phyloP scores from a whole-genome alignment of 345 rosid genomes.

The Angophora floribunda region DNA sequence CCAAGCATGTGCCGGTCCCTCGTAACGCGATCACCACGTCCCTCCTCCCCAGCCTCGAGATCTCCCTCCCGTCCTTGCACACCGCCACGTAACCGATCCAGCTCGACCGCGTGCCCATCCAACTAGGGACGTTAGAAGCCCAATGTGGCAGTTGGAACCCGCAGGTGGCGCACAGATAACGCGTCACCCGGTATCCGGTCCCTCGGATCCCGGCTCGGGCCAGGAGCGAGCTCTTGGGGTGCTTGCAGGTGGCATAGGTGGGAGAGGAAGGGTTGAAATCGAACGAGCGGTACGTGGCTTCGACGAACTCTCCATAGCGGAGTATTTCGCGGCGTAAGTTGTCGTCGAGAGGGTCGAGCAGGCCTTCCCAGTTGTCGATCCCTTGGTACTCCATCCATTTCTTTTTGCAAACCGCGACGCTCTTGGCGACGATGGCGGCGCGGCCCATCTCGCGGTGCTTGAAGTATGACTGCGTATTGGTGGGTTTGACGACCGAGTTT shows the following conservation, averaged over 20 bases:
- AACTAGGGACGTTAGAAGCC: background rate
- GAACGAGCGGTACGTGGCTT: slow-evolving; percentile 2
- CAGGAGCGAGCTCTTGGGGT: background rate
- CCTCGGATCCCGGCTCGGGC: background rate
- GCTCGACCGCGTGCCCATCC: background rate
- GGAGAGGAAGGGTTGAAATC: slow-evolving; percentile 1
- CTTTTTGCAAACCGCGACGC: background rate
- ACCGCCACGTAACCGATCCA: slow-evolving; percentile 11
- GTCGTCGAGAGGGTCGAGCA: slow-evolving; percentile 6
- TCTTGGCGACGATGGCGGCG: background rate
- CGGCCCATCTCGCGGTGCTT: background rate
- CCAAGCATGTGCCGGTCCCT: slow-evolving; percentile 5
- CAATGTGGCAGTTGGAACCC: background rate
- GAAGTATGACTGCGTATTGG: background rate
- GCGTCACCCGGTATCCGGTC: slow-evolving; percentile 6
- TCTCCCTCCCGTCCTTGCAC: slow-evolving; percentile 1
- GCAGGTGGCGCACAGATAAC: background rate
- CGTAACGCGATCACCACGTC: slow-evolving; percentile 10
- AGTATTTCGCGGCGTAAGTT: background rate
- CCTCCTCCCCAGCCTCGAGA: slow-evolving; percentile 7
- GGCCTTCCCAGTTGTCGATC: slow-evolving; percentile 1
- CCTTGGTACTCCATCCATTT: slow-evolving; percentile 10
- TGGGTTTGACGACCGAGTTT: background rate
- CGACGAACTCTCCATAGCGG: slow-evolving; percentile 7
- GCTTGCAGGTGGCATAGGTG: background rate